Evolutionary conservation across 768 basidiomycete species (phyloP).

Genomic region (Rhodotorula graminis): DNA sequence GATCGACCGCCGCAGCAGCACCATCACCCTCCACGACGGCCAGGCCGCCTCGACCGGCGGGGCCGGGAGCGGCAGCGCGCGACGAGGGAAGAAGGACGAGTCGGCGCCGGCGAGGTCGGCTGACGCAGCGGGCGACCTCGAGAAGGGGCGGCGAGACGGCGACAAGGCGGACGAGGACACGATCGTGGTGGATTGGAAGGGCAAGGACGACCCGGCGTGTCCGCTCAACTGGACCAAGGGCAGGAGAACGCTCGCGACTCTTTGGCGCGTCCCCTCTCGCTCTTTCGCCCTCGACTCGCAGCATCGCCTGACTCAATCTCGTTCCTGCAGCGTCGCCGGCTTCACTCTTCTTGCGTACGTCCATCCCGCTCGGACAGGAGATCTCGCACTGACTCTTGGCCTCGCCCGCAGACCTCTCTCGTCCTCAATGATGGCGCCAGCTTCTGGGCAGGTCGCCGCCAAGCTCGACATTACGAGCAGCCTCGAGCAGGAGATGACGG

Average conservation of each 20-base stretch:
- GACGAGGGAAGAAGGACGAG: not conserved
- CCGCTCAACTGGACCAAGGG: conserved; percentile 29
- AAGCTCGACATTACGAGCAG: conserved; percentile 57
- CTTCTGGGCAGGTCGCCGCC: conserved; percentile 53
- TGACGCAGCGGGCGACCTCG: not conserved
- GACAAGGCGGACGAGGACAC: not conserved
- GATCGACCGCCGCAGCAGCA: not conserved
- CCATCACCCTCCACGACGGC: conserved; percentile 3
- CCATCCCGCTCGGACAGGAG: not conserved
- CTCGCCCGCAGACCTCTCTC: conserved; percentile 54
- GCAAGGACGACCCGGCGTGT: conserved; percentile 24
- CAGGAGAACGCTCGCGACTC: conserved; percentile 16
- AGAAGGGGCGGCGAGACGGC: conserved; percentile 4
- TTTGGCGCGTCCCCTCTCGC: not conserved
- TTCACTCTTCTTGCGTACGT: conserved; percentile 28
- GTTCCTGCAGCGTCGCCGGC: conserved; percentile 13
- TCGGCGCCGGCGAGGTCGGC: not conserved
- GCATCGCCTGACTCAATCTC: not conserved
- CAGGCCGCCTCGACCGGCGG: not conserved
- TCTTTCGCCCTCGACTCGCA: not conserved
- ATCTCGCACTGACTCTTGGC: too few species aligned
- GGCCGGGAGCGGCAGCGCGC: too few species aligned
- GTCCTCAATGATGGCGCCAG: conserved; percentile 71
- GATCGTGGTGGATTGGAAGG: conserved; percentile 31
- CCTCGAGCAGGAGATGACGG: conserved; percentile 57